Conservation (phyloP, 306 rosid species). For the Castanea crenata region DNA sequence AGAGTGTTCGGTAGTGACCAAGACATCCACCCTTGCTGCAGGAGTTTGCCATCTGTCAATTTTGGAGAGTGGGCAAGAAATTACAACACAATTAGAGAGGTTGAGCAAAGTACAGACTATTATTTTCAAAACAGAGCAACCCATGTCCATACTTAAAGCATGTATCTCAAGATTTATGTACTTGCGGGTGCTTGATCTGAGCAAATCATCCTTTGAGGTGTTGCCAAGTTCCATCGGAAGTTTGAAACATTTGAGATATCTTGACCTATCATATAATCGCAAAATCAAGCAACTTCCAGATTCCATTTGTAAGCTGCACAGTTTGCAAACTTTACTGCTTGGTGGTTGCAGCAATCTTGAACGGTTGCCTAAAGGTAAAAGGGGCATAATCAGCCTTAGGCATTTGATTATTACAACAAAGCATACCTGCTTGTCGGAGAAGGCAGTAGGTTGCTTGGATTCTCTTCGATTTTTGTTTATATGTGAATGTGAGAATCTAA, state of each 20-base stretch:
- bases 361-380: constrained; percentile 22
- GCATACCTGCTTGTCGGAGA: constrained; percentile 1
- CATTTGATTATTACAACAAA: constrained; percentile 19
- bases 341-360: constrained; percentile 11
- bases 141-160: neutral
- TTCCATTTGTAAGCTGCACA: constrained; percentile 30
- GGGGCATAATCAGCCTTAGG: constrained; percentile 22
- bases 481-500: neutral
- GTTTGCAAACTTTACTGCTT: constrained; percentile 21
- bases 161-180: constrained; percentile 5
- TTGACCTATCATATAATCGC: neutral
- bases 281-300: constrained; percentile 15
- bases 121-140: neutral
- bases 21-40: no score
- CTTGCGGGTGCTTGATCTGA: constrained; percentile 16
- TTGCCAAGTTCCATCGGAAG: constrained; percentile 11
- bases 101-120: constrained; percentile 8
- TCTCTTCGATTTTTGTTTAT: neutral
- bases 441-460: constrained; percentile 12
- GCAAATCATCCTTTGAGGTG: constrained; percentile 4
- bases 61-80: no score
- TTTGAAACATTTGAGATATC: constrained; percentile 20
- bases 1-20: no score
- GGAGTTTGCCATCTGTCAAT: no score
- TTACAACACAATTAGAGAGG: no score